phyloP scores from a whole-genome alignment of 179 eudicot species.

The Patellifolia procumbens region DNA sequence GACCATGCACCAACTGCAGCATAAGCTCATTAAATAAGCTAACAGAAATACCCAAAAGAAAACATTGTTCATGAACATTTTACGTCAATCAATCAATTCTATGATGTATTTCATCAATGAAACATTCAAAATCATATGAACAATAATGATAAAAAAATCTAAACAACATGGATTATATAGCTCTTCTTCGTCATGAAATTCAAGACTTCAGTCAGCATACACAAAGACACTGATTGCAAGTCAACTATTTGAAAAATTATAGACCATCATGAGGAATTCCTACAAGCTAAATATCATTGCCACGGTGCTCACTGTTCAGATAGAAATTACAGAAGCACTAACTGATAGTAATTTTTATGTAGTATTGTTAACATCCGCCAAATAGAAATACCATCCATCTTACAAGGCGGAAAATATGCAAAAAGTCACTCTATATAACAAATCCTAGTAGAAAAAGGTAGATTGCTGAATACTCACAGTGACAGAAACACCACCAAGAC shows the following conservation, averaged over 20 bases:
- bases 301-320: background rate
- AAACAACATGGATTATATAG: background rate
- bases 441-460: background rate
- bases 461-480: slow-evolving; percentile 59
- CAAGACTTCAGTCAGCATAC: slow-evolving; percentile 8
- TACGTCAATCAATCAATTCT: background rate
- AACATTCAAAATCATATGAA: background rate
- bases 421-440: background rate
- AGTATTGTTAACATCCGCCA: no score
- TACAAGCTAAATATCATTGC: slow-evolving; percentile 11
- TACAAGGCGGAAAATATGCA: background rate
- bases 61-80: background rate
- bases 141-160: background rate
- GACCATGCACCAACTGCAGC: background rate
- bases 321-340: background rate
- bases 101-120: background rate
- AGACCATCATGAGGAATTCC: background rate
- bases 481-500: slow-evolving; percentile 89
- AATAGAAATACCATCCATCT: background rate
- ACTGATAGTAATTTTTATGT: no score
- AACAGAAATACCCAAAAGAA: slow-evolving; percentile 5
- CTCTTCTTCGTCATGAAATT: slow-evolving; percentile 3
- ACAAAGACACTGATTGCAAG: background rate
- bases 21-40: slow-evolving; percentile 2
- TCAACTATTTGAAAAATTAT: background rate